A percentile compares a stretch with the other conserved stretches of the same genome.
Evolutionary conservation across 257 asterid genomes (phyloP).

Genomic region (Penstemon newberryi): DNA sequence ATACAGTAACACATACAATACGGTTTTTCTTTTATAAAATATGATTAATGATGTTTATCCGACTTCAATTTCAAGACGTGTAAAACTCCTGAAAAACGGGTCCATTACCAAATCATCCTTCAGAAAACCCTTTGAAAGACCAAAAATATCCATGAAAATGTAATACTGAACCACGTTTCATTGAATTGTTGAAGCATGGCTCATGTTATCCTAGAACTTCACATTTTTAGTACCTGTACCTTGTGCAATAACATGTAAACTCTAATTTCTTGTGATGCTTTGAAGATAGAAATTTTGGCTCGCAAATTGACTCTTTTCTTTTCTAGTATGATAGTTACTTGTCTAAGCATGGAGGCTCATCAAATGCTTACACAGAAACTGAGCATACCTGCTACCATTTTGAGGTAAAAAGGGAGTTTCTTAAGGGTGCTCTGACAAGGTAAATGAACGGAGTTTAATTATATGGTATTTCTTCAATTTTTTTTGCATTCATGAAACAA

Average conservation of each 20-base stretch:
- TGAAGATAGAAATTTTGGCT: constrained; percentile 24
- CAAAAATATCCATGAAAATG: neutral
- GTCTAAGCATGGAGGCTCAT: constrained; percentile 99
- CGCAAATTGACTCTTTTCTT: constrained; percentile 46
- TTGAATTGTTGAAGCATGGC: constrained; percentile 14
- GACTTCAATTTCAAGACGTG: neutral
- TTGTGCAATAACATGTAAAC: constrained; percentile 21
- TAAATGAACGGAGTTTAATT: constrained; percentile 30
- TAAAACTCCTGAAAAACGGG: neutral
- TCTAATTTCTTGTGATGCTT: constrained; percentile 11
- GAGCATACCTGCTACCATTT: constrained; percentile 98
- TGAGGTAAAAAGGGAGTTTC: constrained; percentile 93
- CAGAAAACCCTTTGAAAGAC: neutral
- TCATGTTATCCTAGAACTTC: constrained; percentile 16
- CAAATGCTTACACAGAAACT: constrained; percentile 98
- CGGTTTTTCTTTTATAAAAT: constrained; percentile 1
- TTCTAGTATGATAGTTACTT: constrained; percentile 94
- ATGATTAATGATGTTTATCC: neutral
- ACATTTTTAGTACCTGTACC: constrained; percentile 9
- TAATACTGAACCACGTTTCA: constrained; percentile 16
- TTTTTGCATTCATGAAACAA: neutral
- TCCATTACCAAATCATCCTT: neutral
- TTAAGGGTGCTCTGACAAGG: constrained; percentile 88
- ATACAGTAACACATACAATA: neutral
- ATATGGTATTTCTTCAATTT: neutral